A percentile compares a stretch with the other conserved stretches of the same genome.
Conservation (phyloP, 805 yeast genomes). For the Ogataea corticis region DNA sequence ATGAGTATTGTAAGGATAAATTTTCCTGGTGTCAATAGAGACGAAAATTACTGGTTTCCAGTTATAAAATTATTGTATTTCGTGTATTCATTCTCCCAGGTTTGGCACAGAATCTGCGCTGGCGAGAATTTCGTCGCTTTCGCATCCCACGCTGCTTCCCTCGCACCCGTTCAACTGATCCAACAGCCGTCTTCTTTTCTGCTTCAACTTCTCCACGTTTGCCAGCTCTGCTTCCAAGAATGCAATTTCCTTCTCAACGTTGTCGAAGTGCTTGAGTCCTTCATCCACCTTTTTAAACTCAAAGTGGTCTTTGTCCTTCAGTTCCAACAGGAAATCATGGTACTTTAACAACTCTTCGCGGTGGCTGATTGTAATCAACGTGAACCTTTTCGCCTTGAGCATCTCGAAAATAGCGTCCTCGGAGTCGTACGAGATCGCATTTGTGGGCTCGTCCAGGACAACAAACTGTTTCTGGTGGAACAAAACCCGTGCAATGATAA, state of each 20-base stretch:
- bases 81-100: too few species aligned
- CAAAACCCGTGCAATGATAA: conserved; percentile 82
- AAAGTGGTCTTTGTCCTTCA: conserved; percentile 61
- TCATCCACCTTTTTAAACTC: conserved; percentile 38
- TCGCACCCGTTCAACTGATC: conserved; percentile 46
- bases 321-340: conserved; percentile 73
- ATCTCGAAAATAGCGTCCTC: conserved; percentile 84
- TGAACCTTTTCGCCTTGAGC: conserved; percentile 66
- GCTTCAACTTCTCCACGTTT: conserved; percentile 58
- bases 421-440: conserved; percentile 86
- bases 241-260: conserved; percentile 75
- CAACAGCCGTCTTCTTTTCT: conserved; percentile 60
- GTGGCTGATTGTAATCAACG: conserved; percentile 80
- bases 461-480: conserved; percentile 81
- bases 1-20: conserved; percentile 17
- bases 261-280: conserved; percentile 44
- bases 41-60: too few species aligned
- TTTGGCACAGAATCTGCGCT: too few species aligned
- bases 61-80: too few species aligned
- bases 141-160: conserved; percentile 1
- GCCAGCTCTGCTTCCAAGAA: conserved; percentile 61
- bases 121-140: not conserved
- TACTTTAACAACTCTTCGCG: conserved; percentile 82
- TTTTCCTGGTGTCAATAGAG: conserved; percentile 24
- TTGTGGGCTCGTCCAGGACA: conserved; percentile 89